Evolutionary conservation across 1,139 yeast species (phyloP), one percentile per base, ranked within the genome.

Genomic region (Zygoascus sp.): DNA sequence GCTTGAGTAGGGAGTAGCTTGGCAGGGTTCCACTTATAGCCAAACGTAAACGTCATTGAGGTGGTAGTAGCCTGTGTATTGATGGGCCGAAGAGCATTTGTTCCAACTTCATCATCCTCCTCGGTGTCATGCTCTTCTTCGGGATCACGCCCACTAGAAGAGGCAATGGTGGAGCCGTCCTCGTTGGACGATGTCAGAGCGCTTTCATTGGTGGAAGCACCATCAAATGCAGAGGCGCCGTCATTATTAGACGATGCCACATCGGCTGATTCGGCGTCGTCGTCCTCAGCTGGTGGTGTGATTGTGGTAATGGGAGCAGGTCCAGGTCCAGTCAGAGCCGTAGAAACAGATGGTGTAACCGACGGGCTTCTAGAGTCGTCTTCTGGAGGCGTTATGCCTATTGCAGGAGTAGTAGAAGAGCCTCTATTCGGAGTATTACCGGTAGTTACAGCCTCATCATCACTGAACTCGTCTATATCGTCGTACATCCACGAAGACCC

Each of bases 11-110:
- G 55, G n/a, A 50, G 43, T 17, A 58, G 54, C 22, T 50, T 48
- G n/a, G 51, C 47, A 5, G 66, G 66, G 21, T 52, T 53, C 66
- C 66, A 63, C 37, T 60, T 61, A 40, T 45, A 38, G 35, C 44
- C 44, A 16, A 45, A 39, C 8, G 47, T 40, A 20, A 47, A 47
- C 5, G 50, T 40, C 39, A 42, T 27, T 19, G 52, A 42, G 8
- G 50, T 46, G 20, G 46, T 41, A n/a, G 51, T 46, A 23, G 49
- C 42, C 28, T 46, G 46, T 11, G 44, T 46, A 19, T 45, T 40
- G 23, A 46, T 36, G n/a, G 32, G 41, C 13, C 39, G 38, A 13
- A 28, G 32, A 16, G 39, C 49, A 15, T 44, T 46, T 6, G 32
- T 22, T 15, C 45, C 51, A 11, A 45, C 42, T 2, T 39, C 44